Percentiles rank a stretch among this genome's conserved stretches.
These are phyloP conservation scores for Climacium dendroides DNA, from an alignment of 225 moss, liverwort and hornwort genomes.

Conservation along the genomic window DNA sequence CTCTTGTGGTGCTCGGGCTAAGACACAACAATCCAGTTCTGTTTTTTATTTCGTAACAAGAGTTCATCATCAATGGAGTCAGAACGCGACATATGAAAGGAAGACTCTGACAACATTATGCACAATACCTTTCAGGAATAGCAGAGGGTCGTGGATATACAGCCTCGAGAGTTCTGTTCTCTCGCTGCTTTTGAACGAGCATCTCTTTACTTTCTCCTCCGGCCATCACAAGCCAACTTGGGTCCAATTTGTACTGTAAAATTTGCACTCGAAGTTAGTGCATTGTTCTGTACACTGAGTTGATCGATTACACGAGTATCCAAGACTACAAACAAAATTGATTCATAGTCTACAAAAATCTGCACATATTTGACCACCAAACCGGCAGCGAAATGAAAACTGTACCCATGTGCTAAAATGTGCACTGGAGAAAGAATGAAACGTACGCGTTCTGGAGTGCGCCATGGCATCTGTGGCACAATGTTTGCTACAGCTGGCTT, in stretches of 20 bases:
- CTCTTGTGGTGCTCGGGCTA: background rate
- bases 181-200: slow-evolving; percentile 55
- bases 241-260: slow-evolving; percentile 52
- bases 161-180: slow-evolving; percentile 81
- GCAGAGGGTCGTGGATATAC: slow-evolving; percentile 94
- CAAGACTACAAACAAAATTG: background rate
- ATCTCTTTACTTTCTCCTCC: slow-evolving; percentile 73
- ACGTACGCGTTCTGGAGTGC: slow-evolving; percentile 61
- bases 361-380: background rate
- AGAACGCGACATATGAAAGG: background rate
- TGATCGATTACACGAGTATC: background rate
- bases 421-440: background rate
- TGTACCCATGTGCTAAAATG: background rate
- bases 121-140: slow-evolving; percentile 73
- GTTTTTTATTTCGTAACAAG: background rate
- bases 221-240: slow-evolving; percentile 71
- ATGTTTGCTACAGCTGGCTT: slow-evolving; percentile 46
- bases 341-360: background rate
- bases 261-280: background rate
- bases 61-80: background rate
- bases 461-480: slow-evolving; percentile 62
- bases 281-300: background rate
- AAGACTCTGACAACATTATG: background rate
- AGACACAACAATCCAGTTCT: background rate
- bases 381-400: background rate